These are phyloP conservation scores for Aurantiochytrium sp. DNA, from an alignment of 108 stramenopile species.

Conservation along the genomic window DNA sequence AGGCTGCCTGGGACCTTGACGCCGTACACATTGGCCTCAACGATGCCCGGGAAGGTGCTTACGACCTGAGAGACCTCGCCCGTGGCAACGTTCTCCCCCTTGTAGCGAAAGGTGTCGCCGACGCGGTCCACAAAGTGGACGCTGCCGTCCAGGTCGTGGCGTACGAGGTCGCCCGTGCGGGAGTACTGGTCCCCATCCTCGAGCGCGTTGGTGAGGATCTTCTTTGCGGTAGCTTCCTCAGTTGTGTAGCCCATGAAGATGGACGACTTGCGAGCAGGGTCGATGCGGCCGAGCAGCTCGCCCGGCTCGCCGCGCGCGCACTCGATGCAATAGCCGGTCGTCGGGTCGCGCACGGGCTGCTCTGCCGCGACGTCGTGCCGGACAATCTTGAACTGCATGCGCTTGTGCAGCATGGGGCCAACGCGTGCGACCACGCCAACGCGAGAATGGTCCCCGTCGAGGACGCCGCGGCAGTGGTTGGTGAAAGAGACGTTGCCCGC, in stretches of 20 bases:
- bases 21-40: slow-evolving; percentile 52
- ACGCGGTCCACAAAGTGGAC: slow-evolving; percentile 56
- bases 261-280: slow-evolving; percentile 30
- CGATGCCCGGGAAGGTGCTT: slow-evolving; percentile 26
- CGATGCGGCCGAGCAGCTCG: slow-evolving; percentile 48
- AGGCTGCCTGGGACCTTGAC: slow-evolving; percentile 39
- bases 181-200: slow-evolving; percentile 47
- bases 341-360: slow-evolving; percentile 36
- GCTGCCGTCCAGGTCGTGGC: slow-evolving; percentile 44
- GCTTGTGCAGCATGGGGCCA: neutral
- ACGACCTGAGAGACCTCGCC: slow-evolving; percentile 50
- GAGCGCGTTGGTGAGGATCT: slow-evolving; percentile 43
- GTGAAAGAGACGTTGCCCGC: slow-evolving; percentile 49
- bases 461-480: neutral
- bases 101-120: slow-evolving; percentile 65
- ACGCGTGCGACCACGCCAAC: slow-evolving; percentile 52
- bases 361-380: slow-evolving; percentile 41
- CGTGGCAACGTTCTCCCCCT: slow-evolving; percentile 63
- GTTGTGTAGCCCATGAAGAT: slow-evolving; percentile 57
- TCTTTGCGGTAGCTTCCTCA: slow-evolving; percentile 45
- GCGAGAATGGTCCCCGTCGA: slow-evolving; percentile 13
- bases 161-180: slow-evolving; percentile 52
- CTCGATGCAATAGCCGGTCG: slow-evolving; percentile 34
- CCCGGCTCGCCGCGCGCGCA: slow-evolving; percentile 46
- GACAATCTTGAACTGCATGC: slow-evolving; percentile 34